These are phyloP conservation scores for Quercus tomentella DNA, from an alignment of 331 rosid genomes.

Conservation along the genomic window DNA sequence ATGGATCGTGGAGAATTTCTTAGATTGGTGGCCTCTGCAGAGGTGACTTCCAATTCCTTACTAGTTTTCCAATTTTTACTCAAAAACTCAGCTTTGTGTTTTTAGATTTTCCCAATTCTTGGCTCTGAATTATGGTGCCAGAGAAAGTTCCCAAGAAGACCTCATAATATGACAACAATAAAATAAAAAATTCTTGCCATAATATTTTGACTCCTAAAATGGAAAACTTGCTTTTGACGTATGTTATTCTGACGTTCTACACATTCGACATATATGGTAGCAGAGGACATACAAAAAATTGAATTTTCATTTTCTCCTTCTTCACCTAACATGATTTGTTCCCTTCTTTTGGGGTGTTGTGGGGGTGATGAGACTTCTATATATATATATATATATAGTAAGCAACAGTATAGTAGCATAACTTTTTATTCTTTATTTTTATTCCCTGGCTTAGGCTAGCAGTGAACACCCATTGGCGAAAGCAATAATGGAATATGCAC, in stretches of 20 bases:
- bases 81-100: neutral
- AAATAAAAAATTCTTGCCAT: neutral
- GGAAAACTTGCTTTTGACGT: conserved; percentile 5
- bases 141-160: neutral
- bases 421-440: neutral
- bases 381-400: neutral
- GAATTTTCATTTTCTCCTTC: neutral
- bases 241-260: conserved; percentile 10
- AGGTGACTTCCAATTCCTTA: conserved; percentile 49
- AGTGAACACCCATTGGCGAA: conserved; percentile 94
- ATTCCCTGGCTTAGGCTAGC: conserved; percentile 64
- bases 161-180: neutral
- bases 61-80: conserved; percentile 1
- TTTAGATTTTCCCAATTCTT: neutral
- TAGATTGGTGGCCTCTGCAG: conserved; percentile 95
- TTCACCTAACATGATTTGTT: neutral
- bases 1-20: conserved; percentile 95
- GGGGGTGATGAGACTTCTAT: neutral
- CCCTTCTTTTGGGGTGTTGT: neutral
- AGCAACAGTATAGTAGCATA: neutral
- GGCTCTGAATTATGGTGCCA: neutral
- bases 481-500: conserved; percentile 88
- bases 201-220: neutral
- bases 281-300: neutral
- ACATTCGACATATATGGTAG: neutral